phyloP scores from a whole-genome alignment of 768 basidiomycete genomes.

The Mrakia frigida region DNA sequence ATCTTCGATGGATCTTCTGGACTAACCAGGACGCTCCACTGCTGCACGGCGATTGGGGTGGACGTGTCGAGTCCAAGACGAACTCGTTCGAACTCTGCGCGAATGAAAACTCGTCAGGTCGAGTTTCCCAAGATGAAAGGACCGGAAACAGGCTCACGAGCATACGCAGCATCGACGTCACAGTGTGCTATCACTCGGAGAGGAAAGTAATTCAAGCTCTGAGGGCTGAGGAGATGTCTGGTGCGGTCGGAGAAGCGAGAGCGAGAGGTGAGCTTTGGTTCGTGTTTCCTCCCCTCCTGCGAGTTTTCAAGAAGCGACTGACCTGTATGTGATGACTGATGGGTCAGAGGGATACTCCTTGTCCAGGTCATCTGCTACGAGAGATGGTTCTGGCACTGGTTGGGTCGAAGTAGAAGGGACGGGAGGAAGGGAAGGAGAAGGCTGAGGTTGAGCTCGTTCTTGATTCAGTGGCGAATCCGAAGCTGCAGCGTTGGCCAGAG shows the following conservation, averaged over 20 bases:
- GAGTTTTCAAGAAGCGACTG: neutral
- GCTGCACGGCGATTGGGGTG: conserved; percentile 70
- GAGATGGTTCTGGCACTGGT: neutral
- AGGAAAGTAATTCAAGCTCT: conserved; percentile 7
- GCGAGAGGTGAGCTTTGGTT: neutral
- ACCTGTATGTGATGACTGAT: conserved; percentile 10
- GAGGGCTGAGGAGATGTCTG: conserved; percentile 28
- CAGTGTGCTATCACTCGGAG: conserved; percentile 62
- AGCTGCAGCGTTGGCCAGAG: neutral
- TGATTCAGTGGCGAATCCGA: neutral
- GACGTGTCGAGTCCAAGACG: conserved; percentile 41
- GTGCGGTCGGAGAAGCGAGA: neutral
- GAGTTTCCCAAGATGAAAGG: neutral
- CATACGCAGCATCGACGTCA: conserved; percentile 59
- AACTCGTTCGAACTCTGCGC: conserved; percentile 40
- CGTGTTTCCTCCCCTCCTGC: neutral
- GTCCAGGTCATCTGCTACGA: neutral
- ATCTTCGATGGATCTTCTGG: too few relatives aligned
- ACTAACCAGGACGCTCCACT: conserved; percentile 66
- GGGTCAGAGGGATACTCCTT: conserved; percentile 7
- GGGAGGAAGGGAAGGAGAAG: neutral
- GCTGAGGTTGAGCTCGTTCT: neutral
- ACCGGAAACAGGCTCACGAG: conserved; percentile 39
- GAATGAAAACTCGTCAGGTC: neutral
- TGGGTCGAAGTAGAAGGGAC: neutral